A percentile compares a stretch with the other conserved stretches of the same genome.
Conservation (phyloP, 2,329 filamentous ascomycete species). For the Colletotrichum siamense region DNA sequence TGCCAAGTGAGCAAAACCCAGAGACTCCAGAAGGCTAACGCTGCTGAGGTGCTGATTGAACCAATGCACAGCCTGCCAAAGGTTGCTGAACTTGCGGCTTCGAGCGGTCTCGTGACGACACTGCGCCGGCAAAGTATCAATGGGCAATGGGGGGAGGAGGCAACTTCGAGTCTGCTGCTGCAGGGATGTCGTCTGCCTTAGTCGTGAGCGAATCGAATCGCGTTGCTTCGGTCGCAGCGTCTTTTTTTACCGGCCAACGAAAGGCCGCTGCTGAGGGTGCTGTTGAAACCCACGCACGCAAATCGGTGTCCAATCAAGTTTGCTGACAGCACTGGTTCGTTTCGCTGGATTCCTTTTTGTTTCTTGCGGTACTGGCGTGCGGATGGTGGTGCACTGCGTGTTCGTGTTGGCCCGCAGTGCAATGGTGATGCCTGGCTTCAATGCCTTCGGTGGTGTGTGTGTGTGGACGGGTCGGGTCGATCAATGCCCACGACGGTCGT, state of each 20-base stretch:
- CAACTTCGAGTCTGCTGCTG: neutral
- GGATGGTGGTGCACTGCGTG: neutral
- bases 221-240: neutral
- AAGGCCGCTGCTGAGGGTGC: neutral
- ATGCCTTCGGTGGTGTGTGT: neutral
- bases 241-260: constrained; percentile 14
- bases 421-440: neutral
- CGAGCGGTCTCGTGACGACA: neutral
- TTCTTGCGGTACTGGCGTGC: neutral
- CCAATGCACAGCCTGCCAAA: neutral
- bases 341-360: neutral
- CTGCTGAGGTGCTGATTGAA: neutral
- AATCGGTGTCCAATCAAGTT: neutral
- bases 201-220: constrained; percentile 10
- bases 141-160: neutral
- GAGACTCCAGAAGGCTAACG: neutral
- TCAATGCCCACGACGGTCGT: neutral
- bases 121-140: neutral
- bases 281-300: neutral
- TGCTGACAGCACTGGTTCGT: neutral
- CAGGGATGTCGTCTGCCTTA: neutral
- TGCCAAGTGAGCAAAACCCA: neutral
- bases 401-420: neutral
- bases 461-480: neutral
- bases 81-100: neutral